Conservation (phyloP, 2,329 filamentous ascomycete species). For the Chaetoscypha palmicola region DNA sequence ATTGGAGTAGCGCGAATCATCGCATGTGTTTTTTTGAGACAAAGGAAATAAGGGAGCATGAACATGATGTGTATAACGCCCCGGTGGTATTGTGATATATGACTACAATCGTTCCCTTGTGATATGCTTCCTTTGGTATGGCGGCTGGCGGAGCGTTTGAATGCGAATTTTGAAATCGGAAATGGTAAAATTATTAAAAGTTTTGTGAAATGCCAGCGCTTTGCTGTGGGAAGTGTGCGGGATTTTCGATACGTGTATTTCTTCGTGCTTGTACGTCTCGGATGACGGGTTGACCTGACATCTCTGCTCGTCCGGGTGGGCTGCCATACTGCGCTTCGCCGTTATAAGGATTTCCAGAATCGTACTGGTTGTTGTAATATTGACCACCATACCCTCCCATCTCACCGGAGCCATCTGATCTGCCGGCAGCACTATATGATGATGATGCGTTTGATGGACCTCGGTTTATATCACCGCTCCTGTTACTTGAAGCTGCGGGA, state of each 20-base stretch:
- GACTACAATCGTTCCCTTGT: constrained; percentile 19
- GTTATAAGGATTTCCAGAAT: constrained; percentile 48
- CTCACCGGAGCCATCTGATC: constrained; percentile 62
- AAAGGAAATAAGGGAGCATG: constrained; percentile 17
- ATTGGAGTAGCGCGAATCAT: background rate
- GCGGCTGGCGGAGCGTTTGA: constrained; percentile 6
- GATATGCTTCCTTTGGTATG: constrained; percentile 6
- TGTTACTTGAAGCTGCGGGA: constrained; percentile 59
- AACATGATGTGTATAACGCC: constrained; percentile 16
- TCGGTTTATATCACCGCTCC: constrained; percentile 66
- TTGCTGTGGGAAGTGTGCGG: constrained; percentile 82
- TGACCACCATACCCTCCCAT: constrained; percentile 39
- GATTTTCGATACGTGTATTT: constrained; percentile 91
- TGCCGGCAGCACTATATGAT: constrained; percentile 77
- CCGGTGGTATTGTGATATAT: constrained; percentile 25
- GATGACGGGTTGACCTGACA: constrained; percentile 67
- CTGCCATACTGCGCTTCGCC: constrained; percentile 35
- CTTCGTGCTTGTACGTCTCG: constrained; percentile 85
- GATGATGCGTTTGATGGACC: constrained; percentile 95
- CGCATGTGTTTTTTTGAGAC: constrained; percentile 6
- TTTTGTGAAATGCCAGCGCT: constrained; percentile 96
- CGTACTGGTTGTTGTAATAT: constrained; percentile 57
- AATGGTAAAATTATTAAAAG: constrained; percentile 51
- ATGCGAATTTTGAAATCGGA: constrained; percentile 16
- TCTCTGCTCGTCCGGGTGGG: constrained; percentile 35